Evolutionary conservation across 2,329 filamentous ascomycete genomes (phyloP), one percentile per base, ranked within the genome.

Genomic region (Penicillium sp.): DNA sequence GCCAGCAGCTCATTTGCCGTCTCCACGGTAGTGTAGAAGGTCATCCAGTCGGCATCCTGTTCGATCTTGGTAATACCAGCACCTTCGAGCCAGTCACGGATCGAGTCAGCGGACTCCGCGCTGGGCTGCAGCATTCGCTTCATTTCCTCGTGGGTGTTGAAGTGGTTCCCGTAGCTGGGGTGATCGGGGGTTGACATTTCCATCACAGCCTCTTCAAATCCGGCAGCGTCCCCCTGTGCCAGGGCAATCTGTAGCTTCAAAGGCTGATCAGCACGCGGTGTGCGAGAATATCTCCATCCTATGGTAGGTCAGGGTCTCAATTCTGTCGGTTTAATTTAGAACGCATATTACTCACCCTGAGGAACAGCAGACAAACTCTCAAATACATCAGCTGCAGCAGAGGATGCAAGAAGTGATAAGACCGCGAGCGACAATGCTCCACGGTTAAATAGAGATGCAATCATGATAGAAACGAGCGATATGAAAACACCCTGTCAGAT

Each of bases 111-210:
- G 0, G 80, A 74, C 3, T 72, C 67, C 9, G 67, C 63, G 15
- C 68, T 73, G 0, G 82, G 82, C 5, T 72, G 73, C 25, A 84
- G 74, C 60, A 84, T 76, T 10, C 75, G 72, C 53, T 79, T 77
- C 53, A 83, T 78, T 59, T 82, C 78, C 10, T 80, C 73, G 8
- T 78, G 76, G 15, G 67, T 67, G 16, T 74, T 70, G 61, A 83
- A 76, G 60, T 83, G 77, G 43, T 77, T 73, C 19, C 82, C 81
- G 57, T 84, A 84, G 19, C 72, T 75, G 1, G 66, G 55, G 55
- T 79, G 74, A 5, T 69, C 72, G 0, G 82, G 82, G 0, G 81
- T 79, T 2, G 81, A 82, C 60, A 84, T 77, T 23, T 80, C 73
- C 43, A 77, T 60, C 11, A 84, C 70, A 2, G 77, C 75, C 47